phyloP scores from a whole-genome alignment of 2,329 filamentous ascomycete genomes.

The Daldinia sp. region DNA sequence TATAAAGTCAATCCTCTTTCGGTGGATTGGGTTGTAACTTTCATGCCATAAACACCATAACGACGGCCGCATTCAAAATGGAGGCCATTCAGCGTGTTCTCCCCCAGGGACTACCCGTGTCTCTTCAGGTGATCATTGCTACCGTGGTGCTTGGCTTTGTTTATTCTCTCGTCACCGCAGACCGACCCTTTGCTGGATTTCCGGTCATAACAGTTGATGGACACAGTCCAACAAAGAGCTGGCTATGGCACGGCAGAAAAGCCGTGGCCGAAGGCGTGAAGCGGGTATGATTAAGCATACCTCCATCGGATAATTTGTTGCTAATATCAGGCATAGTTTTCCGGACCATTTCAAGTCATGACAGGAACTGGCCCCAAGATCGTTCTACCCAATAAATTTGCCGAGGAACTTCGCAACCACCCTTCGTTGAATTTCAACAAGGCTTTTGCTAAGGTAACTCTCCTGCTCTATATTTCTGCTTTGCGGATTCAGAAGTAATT shows the following conservation, averaged over 20 bases:
- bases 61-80: constrained; percentile 30
- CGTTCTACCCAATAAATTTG: constrained; percentile 46
- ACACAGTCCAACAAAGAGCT: constrained; percentile 42
- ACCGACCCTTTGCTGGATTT: constrained; percentile 42
- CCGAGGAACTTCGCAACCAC: constrained; percentile 49
- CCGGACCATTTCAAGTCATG: constrained; percentile 47
- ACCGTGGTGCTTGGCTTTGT: constrained; percentile 42
- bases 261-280: constrained; percentile 39
- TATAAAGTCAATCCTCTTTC: constrained; percentile 14
- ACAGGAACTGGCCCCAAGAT: constrained; percentile 47
- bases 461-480: constrained; percentile 21
- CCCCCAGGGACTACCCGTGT: constrained; percentile 44
- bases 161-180: constrained; percentile 41
- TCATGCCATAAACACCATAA: constrained; percentile 2
- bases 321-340: constrained; percentile 40
- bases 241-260: constrained; percentile 40
- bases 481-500: background rate
- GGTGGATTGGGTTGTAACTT: background rate
- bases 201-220: constrained; percentile 43
- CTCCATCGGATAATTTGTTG: background rate
- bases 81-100: constrained; percentile 40
- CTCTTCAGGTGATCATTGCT: constrained; percentile 40
- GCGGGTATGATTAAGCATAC: constrained; percentile 33
- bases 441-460: constrained; percentile 48
- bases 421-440: constrained; percentile 46